Base-by-base conservation (phyloP, 306 rosid species). In the Cicer arietinum region DNA sequence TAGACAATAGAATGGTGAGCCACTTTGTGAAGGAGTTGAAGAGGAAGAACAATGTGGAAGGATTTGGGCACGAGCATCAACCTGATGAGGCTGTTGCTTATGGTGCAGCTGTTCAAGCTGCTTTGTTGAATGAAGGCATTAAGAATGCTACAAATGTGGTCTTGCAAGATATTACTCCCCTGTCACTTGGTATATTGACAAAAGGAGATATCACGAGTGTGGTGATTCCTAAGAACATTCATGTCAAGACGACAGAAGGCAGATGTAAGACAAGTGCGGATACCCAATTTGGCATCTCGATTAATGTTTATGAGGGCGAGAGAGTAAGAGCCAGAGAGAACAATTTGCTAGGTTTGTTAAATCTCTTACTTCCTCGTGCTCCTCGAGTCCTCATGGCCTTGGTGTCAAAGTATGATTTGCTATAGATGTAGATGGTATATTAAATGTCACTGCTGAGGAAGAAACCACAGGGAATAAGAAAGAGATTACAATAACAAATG, bases 191-290 rank as follows among this genome's bases (percentile, higher is more conserved):
- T 54, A 54, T 54, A 18, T 54, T 13, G 7, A 54, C 61, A 18
- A 54, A 54, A 54, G 61, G 61, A 18, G 61, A 54, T 54, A 54
- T 54, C 37, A 54, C 17, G 39, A 18, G n/a, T 9, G 61, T 54
- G 37, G 61, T 54, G 61, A 18, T 54, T 54, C 61, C 61, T 8
- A 18, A 13, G n/a, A 54, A 54, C 61, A 54, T 54, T 20, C 61
- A 37, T 54, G 61, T 20, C 61, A 20, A 18, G 37, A 18, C 18
- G 61, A 54, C 61, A 54, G 37, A 18, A 18, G 61, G 20, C 18
- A 54, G 61, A 54, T 54, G 35, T 54, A 9, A 54, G 35, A 18
- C 61, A 18, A 18, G 61, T 54, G 61, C 4, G 4, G 61, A 54
- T 8, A 20, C 18, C 61, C 61, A 54, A 54, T 20, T 54, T 54